These are phyloP conservation scores for Alternaria atra DNA, from an alignment of 2,329 filamentous ascomycete genomes.

Conservation along the genomic window DNA sequence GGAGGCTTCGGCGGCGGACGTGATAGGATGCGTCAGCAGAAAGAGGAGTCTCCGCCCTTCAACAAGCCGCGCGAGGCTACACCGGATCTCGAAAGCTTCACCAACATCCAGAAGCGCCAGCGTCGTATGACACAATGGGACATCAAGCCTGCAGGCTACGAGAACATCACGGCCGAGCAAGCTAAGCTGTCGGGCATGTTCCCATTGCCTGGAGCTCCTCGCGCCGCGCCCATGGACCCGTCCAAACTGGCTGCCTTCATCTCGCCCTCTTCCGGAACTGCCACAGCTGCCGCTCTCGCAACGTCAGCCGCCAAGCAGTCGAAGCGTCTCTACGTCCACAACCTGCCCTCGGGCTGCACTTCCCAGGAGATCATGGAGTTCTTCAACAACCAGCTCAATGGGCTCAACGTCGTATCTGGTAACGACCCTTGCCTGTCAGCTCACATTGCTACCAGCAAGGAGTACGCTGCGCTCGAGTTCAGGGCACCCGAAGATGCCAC, in stretches of 20 bases:
- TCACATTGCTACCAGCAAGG: slow-evolving; percentile 79
- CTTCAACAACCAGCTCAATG: slow-evolving; percentile 96
- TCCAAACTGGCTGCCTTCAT: slow-evolving; percentile 94
- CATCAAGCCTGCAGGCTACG: slow-evolving; percentile 97
- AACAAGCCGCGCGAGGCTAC: slow-evolving; percentile 94
- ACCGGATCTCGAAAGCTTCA: slow-evolving; percentile 87
- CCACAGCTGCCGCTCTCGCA: slow-evolving; percentile 81
- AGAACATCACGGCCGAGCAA: slow-evolving; percentile 97
- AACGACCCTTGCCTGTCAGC: slow-evolving; percentile 85
- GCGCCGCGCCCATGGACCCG: slow-evolving; percentile 95
- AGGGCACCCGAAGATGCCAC: slow-evolving; percentile 88
- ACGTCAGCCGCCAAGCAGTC: slow-evolving; percentile 93
- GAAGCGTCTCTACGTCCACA: slow-evolving; percentile 89
- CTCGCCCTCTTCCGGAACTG: slow-evolving; percentile 80
- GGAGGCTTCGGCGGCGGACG: slow-evolving; percentile 51
- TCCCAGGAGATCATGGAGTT: slow-evolving; percentile 82
- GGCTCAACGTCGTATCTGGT: slow-evolving; percentile 88
- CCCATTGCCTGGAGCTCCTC: slow-evolving; percentile 91
- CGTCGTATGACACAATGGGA: slow-evolving; percentile 98
- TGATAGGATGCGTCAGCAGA: slow-evolving; percentile 67
- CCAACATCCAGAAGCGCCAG: slow-evolving; percentile 85
- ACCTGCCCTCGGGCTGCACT: slow-evolving; percentile 75
- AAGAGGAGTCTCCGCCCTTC: slow-evolving; percentile 77
- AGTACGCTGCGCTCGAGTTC: slow-evolving; percentile 91
- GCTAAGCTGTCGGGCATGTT: slow-evolving; percentile 99